These are phyloP conservation scores for Candida sonorensis DNA, from an alignment of 805 yeast species.

Conservation along the genomic window DNA sequence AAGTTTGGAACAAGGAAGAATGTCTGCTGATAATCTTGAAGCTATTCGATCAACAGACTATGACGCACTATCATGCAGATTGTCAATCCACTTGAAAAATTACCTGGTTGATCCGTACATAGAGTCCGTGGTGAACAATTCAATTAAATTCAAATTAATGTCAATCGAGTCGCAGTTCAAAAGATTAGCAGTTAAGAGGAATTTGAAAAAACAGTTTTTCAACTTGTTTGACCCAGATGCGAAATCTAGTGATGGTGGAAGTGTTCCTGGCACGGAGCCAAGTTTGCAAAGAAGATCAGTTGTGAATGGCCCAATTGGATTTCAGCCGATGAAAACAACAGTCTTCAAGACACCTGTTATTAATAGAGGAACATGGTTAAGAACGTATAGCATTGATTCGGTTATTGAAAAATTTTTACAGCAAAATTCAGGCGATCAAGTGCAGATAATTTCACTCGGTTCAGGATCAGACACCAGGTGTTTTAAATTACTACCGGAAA, in stretches of 20 bases:
- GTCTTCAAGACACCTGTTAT: slow-evolving; percentile 51
- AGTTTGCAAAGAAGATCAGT: too few relatives aligned
- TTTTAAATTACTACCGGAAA: slow-evolving; percentile 38
- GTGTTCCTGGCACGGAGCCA: not conserved
- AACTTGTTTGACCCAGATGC: slow-evolving; percentile 18
- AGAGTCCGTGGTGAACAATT: slow-evolving; percentile 28
- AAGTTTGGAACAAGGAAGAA: not conserved
- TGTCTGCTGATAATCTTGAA: not conserved
- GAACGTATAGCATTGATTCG: slow-evolving; percentile 47
- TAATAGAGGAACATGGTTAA: slow-evolving; percentile 62
- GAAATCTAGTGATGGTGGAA: not conserved
- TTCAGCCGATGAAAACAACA: too few relatives aligned
- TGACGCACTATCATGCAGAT: slow-evolving; percentile 64
- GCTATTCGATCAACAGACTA: slow-evolving; percentile 43
- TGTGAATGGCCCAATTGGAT: too few relatives aligned
- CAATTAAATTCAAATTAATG: slow-evolving; percentile 31
- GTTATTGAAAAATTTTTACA: slow-evolving; percentile 37
- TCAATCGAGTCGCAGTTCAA: slow-evolving; percentile 32
- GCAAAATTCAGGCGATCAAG: slow-evolving; percentile 13
- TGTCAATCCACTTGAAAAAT: slow-evolving; percentile 41
- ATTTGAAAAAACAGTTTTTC: slow-evolving; percentile 32
- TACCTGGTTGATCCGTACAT: slow-evolving; percentile 40
- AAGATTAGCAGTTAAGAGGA: slow-evolving; percentile 26
- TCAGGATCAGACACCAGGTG: slow-evolving; percentile 76
- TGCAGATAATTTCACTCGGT: slow-evolving; percentile 66